Percentiles rank a stretch among this genome's conserved stretches.
These are phyloP conservation scores for Hypoxylon crocopeplum DNA, from an alignment of 495 filamentous ascomycete genomes.

Conservation along the genomic window DNA sequence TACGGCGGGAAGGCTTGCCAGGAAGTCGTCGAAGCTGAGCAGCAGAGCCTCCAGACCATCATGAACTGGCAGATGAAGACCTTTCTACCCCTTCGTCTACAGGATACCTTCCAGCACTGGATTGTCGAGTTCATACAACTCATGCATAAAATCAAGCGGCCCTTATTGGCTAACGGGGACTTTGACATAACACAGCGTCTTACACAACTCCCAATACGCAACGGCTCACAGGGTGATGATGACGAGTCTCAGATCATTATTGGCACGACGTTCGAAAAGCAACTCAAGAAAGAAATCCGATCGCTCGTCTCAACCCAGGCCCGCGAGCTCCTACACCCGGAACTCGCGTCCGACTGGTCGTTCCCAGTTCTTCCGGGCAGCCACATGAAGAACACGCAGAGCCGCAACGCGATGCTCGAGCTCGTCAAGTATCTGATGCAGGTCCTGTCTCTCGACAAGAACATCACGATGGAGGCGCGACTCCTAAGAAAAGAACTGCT, in stretches of 20 bases:
- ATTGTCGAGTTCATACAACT: constrained; percentile 93
- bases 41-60: constrained; percentile 87
- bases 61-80: constrained; percentile 98
- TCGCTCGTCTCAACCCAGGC: constrained; percentile 80
- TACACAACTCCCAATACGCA: constrained; percentile 73
- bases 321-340: constrained; percentile 87
- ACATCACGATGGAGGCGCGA: constrained; percentile 83
- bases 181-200: constrained; percentile 69
- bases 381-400: constrained; percentile 49
- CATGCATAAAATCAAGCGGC: constrained; percentile 86
- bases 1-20: constrained; percentile 93
- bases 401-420: constrained; percentile 80
- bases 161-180: constrained; percentile 56
- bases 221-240: constrained; percentile 64
- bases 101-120: constrained; percentile 89
- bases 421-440: constrained; percentile 92
- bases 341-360: constrained; percentile 82
- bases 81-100: constrained; percentile 81
- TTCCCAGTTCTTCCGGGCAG: constrained; percentile 84
- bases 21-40: constrained; percentile 79
- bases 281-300: constrained; percentile 85
- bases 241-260: constrained; percentile 68
- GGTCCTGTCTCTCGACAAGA: constrained; percentile 86
- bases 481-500: constrained; percentile 88
- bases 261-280: constrained; percentile 80